Conservation (phyloP, 192 early-diverging fungal genomes). For the Backusella tuberculispora region DNA sequence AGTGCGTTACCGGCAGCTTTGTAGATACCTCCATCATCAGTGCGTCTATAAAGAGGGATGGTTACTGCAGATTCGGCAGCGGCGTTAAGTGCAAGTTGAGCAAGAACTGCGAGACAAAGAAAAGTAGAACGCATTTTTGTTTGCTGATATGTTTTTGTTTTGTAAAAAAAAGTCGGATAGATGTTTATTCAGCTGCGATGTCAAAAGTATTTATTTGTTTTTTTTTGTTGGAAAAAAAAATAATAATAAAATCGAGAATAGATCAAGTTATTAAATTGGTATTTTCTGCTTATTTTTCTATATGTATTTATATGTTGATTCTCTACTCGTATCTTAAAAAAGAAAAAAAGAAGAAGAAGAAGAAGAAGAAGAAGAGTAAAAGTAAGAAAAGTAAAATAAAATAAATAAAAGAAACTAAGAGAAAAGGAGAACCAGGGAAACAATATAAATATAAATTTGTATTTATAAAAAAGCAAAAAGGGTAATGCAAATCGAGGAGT, state of each 20-base stretch:
- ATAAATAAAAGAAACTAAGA: constrained; percentile 13
- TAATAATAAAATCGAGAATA: neutral
- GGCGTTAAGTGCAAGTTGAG: constrained; percentile 36
- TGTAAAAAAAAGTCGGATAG: neutral
- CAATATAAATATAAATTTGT: constrained; percentile 19
- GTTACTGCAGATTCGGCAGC: constrained; percentile 15
- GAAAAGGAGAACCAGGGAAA: neutral
- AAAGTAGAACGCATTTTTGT: constrained; percentile 36
- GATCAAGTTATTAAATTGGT: neutral
- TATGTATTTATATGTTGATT: neutral
- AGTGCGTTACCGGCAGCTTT: constrained; percentile 40
- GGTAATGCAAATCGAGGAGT: constrained; percentile 16
- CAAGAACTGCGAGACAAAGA: constrained; percentile 39
- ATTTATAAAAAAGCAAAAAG: constrained; percentile 19
- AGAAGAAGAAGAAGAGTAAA: constrained; percentile 2
- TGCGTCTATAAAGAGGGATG: constrained; percentile 22
- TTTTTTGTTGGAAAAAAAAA: constrained; percentile 6
- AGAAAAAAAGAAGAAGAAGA: constrained; percentile 15
- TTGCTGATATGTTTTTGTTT: neutral
- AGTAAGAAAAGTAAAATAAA: neutral
- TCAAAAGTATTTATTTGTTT: neutral
- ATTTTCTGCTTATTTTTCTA: constrained; percentile 37
- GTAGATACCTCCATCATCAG: constrained; percentile 21
- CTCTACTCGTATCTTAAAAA: constrained; percentile 9
- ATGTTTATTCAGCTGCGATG: neutral